These are phyloP conservation scores for Cytospora leucostoma DNA, from an alignment of 2,329 filamentous ascomycete genomes.

Conservation along the genomic window DNA sequence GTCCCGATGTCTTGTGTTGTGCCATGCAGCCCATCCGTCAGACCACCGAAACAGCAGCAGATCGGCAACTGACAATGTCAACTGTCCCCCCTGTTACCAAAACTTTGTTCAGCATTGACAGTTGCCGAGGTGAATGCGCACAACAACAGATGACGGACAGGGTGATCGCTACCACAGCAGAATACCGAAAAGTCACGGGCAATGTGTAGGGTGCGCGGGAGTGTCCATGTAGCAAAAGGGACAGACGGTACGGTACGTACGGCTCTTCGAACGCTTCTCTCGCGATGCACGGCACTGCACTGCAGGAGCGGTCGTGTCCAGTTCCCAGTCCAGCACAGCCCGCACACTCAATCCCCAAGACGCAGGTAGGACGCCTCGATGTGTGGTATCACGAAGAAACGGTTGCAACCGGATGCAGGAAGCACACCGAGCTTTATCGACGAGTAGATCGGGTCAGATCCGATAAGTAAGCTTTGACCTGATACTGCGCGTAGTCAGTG, in stretches of 20 bases:
- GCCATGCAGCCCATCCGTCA: slow-evolving; percentile 4
- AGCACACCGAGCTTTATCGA: slow-evolving; percentile 2
- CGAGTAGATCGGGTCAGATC: slow-evolving; percentile 3
- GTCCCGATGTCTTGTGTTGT: slow-evolving; percentile 4
- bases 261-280: slow-evolving; percentile 6
- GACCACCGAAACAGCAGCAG: slow-evolving; percentile 6
- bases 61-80: slow-evolving; percentile 12
- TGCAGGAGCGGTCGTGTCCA: background rate
- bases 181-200: background rate
- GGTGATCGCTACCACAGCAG: background rate
- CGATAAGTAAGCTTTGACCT: background rate
- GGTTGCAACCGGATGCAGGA: slow-evolving; percentile 12
- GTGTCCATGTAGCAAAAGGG: slow-evolving; percentile 1
- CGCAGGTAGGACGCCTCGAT: slow-evolving; percentile 9
- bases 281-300: slow-evolving; percentile 1
- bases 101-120: slow-evolving; percentile 15
- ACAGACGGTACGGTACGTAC: slow-evolving; percentile 10
- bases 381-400: slow-evolving; percentile 20
- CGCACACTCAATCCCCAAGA: background rate
- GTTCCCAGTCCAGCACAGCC: background rate
- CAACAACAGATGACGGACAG: background rate
- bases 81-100: slow-evolving; percentile 1
- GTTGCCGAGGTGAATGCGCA: slow-evolving; percentile 8
- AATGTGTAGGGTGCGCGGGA: background rate
- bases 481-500: background rate